Conservation (phyloP, 805 yeast genomes). For the Saccharomycopsis capsularis region DNA sequence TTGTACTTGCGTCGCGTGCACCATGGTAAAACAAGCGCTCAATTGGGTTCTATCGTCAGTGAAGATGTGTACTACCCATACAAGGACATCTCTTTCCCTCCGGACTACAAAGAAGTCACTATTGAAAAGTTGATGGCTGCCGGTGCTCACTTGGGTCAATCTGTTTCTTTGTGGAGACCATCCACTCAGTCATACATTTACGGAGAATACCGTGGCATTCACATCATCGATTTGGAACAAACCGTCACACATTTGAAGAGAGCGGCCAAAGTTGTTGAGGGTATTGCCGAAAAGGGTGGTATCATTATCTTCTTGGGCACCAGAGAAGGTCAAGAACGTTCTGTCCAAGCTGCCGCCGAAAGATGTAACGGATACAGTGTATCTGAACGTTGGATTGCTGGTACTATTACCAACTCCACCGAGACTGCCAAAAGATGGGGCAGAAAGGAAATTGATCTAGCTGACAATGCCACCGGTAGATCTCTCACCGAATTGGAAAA, state of each 20-base stretch:
- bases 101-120: slow-evolving; percentile 48
- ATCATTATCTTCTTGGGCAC: slow-evolving; percentile 80
- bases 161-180: slow-evolving; percentile 71
- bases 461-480: slow-evolving; percentile 59
- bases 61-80: slow-evolving; percentile 63
- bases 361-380: slow-evolving; percentile 78
- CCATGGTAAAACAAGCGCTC: slow-evolving; percentile 47
- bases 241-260: slow-evolving; percentile 69
- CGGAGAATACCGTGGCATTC: slow-evolving; percentile 87
- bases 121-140: slow-evolving; percentile 74
- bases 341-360: slow-evolving; percentile 72
- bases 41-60: slow-evolving; percentile 54
- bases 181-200: slow-evolving; percentile 79
- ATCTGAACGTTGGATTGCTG: slow-evolving; percentile 86
- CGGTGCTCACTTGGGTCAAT: slow-evolving; percentile 92
- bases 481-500: slow-evolving; percentile 43
- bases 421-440: slow-evolving; percentile 55
- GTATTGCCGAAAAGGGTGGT: slow-evolving; percentile 80
- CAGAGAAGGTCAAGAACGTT: slow-evolving; percentile 63
- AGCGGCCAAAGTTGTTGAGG: slow-evolving; percentile 80
- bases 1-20: slow-evolving; percentile 65
- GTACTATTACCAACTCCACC: slow-evolving; percentile 80
- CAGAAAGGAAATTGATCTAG: slow-evolving; percentile 71
- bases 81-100: slow-evolving; percentile 55
- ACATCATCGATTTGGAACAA: slow-evolving; percentile 82